Evolutionary conservation across 768 basidiomycete genomes (phyloP).

Genomic region (Coprinopsis cinerea): DNA sequence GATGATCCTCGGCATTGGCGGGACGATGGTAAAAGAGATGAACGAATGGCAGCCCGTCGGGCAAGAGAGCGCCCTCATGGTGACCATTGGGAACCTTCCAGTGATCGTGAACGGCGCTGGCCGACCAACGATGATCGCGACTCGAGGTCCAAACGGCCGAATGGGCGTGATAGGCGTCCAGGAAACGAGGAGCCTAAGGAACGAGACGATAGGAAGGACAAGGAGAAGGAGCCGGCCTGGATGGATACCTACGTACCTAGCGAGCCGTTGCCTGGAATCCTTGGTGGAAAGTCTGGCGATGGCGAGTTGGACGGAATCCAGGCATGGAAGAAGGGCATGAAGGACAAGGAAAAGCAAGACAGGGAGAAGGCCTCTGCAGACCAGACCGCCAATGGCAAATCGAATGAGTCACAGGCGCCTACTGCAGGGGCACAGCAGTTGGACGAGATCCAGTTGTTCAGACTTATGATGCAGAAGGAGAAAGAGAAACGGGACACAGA

Average conservation of each 20-base stretch:
- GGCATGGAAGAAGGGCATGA: conserved; percentile 82
- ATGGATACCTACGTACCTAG: conserved; percentile 83
- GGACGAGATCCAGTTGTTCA: conserved; percentile 83
- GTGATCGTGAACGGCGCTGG: conserved; percentile 48
- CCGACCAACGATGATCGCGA: conserved; percentile 63
- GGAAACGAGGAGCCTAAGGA: conserved; percentile 39
- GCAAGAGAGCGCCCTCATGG: conserved; percentile 39
- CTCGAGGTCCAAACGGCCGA: conserved; percentile 49
- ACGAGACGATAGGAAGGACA: conserved; percentile 48
- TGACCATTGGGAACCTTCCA: conserved; percentile 40
- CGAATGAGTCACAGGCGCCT: conserved; percentile 1
- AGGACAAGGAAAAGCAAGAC: conserved; percentile 63
- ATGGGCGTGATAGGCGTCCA: conserved; percentile 53
- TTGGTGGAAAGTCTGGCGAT: conserved; percentile 52
- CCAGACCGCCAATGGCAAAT: conserved; percentile 7
- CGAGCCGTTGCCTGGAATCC: conserved; percentile 49
- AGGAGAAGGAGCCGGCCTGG: conserved; percentile 88
- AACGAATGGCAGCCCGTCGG: conserved; percentile 60
- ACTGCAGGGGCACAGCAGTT: conserved; percentile 29
- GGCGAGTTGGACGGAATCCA: conserved; percentile 82
- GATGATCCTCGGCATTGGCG: conserved; percentile 76
- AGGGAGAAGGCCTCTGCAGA: conserved; percentile 20
- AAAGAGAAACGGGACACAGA: conserved; percentile 43
- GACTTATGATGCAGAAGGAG: conserved; percentile 76
- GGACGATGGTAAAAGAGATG: conserved; percentile 78